Conservation (phyloP, 1,139 yeast genomes). For the Suhomyces kunorum region DNA sequence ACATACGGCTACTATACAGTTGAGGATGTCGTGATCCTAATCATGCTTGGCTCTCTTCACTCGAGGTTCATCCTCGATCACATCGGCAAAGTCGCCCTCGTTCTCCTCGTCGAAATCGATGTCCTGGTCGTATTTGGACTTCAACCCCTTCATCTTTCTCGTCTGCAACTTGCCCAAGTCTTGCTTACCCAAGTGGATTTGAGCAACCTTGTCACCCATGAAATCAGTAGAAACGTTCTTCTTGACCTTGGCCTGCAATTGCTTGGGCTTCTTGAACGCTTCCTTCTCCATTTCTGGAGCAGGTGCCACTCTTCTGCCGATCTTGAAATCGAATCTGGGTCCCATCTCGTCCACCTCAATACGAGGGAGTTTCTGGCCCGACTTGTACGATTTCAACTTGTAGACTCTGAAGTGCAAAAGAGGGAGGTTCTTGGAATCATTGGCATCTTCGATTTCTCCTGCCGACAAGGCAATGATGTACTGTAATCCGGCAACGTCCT, state of each 20-base stretch:
- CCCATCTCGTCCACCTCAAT: slow-evolving; percentile 95
- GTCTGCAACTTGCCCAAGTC: slow-evolving; percentile 89
- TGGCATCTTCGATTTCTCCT: slow-evolving; percentile 73
- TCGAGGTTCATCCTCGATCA: slow-evolving; percentile 40
- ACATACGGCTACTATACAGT: slow-evolving; percentile 5
- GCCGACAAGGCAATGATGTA: slow-evolving; percentile 83
- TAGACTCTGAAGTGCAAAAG: slow-evolving; percentile 87
- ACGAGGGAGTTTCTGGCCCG: slow-evolving; percentile 89
- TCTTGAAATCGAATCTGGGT: slow-evolving; percentile 88
- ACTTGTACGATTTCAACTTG: slow-evolving; percentile 73
- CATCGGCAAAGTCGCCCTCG: slow-evolving; percentile 42
- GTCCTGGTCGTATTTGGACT: slow-evolving; percentile 76
- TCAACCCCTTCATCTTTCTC: slow-evolving; percentile 97
- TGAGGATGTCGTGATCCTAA: slow-evolving; percentile 1
- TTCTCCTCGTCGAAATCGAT: slow-evolving; percentile 54
- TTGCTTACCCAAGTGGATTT: slow-evolving; percentile 94
- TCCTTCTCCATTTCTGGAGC: slow-evolving; percentile 89
- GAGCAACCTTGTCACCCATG: slow-evolving; percentile 97
- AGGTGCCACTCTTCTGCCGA: slow-evolving; percentile 86
- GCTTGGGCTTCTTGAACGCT: slow-evolving; percentile 80
- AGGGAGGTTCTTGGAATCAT: slow-evolving; percentile 57
- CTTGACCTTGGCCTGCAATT: slow-evolving; percentile 76
- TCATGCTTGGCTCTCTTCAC: slow-evolving; percentile 25
- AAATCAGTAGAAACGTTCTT: slow-evolving; percentile 86
- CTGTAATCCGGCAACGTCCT: slow-evolving; percentile 94